phyloP scores from a whole-genome alignment of 2,329 filamentous ascomycete species.

The Neonectria neomacrospora region DNA sequence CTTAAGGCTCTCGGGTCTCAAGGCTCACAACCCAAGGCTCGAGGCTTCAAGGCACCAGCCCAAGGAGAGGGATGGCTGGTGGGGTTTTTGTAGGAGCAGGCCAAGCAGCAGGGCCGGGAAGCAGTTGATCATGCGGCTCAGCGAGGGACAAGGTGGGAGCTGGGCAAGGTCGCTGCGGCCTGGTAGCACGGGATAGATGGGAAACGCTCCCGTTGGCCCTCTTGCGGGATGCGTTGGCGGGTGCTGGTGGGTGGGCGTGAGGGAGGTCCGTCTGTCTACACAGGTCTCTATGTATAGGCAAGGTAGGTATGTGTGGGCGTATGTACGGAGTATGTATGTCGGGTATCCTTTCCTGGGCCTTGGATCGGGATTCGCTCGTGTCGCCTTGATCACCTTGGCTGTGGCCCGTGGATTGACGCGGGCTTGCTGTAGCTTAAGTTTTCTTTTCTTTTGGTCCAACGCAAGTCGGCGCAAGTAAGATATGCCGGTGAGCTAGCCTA shows the following conservation, averaged over 20 bases:
- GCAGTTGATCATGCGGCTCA: slow-evolving; percentile 42
- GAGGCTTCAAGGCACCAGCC: slow-evolving; percentile 29
- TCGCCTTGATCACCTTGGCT: slow-evolving; percentile 20
- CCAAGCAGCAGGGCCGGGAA: slow-evolving; percentile 23
- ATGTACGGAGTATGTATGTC: slow-evolving; percentile 19
- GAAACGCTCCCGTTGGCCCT: slow-evolving; percentile 34
- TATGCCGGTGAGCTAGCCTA: slow-evolving; percentile 29
- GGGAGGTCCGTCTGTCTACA: slow-evolving; percentile 24
- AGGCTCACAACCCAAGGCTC: slow-evolving; percentile 21
- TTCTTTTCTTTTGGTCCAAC: slow-evolving; percentile 32
- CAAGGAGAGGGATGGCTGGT: slow-evolving; percentile 35
- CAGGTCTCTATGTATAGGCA: slow-evolving; percentile 23
- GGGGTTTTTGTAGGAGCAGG: slow-evolving; percentile 43
- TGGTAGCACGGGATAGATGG: slow-evolving; percentile 39
- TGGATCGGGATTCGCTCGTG: slow-evolving; percentile 20
- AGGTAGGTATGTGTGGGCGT: slow-evolving; percentile 6
- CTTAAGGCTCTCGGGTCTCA: slow-evolving; percentile 26
- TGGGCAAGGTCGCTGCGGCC: slow-evolving; percentile 32
- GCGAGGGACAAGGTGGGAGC: slow-evolving; percentile 30
- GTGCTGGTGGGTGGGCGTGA: slow-evolving; percentile 30
- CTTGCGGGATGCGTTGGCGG: slow-evolving; percentile 36
- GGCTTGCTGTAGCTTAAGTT: slow-evolving; percentile 26
- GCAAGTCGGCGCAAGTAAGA: slow-evolving; percentile 37
- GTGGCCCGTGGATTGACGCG: slow-evolving; percentile 18
- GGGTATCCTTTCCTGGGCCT: slow-evolving; percentile 18